phyloP scores from a whole-genome alignment of 495 filamentous ascomycete genomes.

The Aspergillus taichungensis region DNA sequence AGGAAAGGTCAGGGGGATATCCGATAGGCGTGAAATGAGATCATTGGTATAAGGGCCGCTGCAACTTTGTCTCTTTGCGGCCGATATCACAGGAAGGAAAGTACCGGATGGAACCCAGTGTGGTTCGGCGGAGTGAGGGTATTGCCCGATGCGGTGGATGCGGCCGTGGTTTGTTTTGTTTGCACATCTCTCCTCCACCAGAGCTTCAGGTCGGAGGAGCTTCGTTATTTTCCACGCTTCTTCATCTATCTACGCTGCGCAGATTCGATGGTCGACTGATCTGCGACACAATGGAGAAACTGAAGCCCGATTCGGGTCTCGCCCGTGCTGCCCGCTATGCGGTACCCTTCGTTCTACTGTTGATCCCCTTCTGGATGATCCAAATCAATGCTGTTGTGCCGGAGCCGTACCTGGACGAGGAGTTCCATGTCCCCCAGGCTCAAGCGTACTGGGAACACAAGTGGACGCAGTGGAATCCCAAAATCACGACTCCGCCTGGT shows the following conservation, averaged over 20 bases:
- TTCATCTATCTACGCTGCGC: not conserved
- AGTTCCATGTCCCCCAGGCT: slow-evolving; percentile 91
- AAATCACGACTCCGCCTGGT: slow-evolving; percentile 92
- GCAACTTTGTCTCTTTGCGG: not conserved
- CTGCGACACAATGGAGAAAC: slow-evolving; percentile 1
- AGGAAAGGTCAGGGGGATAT: not conserved
- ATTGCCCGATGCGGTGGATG: not conserved
- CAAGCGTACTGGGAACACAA: slow-evolving; percentile 72
- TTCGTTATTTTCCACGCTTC: no score
- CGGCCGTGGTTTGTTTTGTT: slow-evolving; percentile 24
- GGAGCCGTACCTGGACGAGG: slow-evolving; percentile 87
- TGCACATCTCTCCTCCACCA: slow-evolving; percentile 11
- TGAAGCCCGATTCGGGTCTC: slow-evolving; percentile 24
- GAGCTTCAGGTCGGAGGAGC: no score
- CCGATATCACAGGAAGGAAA: not conserved
- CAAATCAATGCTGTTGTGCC: slow-evolving; percentile 44
- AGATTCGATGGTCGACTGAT: not conserved
- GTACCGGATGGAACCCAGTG: not conserved
- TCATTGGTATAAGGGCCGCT: not conserved
- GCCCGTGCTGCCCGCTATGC: slow-evolving; percentile 34
- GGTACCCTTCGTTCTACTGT: slow-evolving; percentile 32
- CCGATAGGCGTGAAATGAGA: not conserved
- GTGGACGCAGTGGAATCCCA: slow-evolving; percentile 81
- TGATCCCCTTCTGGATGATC: slow-evolving; percentile 32
- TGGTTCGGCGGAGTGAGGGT: not conserved